A percentile compares a stretch with the other conserved stretches of the same genome.
phyloP scores from a whole-genome alignment of 164 flowering plant species.

The Annona cherimola region DNA sequence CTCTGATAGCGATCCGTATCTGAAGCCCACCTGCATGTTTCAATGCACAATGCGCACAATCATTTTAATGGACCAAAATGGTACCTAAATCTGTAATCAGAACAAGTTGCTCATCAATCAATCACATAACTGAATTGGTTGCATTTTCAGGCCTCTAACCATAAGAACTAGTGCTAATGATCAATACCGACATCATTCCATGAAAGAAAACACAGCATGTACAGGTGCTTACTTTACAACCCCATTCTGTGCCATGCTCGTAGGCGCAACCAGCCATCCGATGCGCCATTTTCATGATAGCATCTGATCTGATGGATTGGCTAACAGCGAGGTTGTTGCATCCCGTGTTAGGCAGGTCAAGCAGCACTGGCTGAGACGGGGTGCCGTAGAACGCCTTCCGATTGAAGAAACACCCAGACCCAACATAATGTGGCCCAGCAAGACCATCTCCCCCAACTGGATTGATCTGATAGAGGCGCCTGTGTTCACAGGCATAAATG shows the following conservation, averaged over 20 bases:
- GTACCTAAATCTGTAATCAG: not conserved
- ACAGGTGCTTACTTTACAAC: not conserved
- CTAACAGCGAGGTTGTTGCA: not conserved
- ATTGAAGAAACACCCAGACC: conserved; percentile 54
- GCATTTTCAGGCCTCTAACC: not conserved
- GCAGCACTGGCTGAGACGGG: conserved; percentile 14
- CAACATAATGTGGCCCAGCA: conserved; percentile 42
- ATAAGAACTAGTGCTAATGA: not conserved
- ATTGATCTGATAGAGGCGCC: conserved; percentile 28
- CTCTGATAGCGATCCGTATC: conserved; percentile 75
- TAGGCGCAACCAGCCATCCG: not conserved
- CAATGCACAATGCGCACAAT: not conserved
- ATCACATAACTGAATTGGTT: not conserved
- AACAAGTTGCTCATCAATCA: not conserved
- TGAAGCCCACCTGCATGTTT: conserved; percentile 51
- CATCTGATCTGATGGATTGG: conserved; percentile 19
- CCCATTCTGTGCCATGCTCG: conserved; percentile 6
- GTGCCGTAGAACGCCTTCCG: conserved; percentile 50
- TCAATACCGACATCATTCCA: too few species aligned
- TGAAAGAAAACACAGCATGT: not conserved
- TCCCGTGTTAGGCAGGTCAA: not conserved
- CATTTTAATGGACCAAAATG: not conserved
- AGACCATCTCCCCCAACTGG: conserved; percentile 56
- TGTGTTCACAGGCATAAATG: conserved; percentile 31
- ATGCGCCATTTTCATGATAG: not conserved